These are phyloP conservation scores for Laetiporus sulphureus DNA, from an alignment of 1,284 basidiomycete genomes.

Conservation along the genomic window DNA sequence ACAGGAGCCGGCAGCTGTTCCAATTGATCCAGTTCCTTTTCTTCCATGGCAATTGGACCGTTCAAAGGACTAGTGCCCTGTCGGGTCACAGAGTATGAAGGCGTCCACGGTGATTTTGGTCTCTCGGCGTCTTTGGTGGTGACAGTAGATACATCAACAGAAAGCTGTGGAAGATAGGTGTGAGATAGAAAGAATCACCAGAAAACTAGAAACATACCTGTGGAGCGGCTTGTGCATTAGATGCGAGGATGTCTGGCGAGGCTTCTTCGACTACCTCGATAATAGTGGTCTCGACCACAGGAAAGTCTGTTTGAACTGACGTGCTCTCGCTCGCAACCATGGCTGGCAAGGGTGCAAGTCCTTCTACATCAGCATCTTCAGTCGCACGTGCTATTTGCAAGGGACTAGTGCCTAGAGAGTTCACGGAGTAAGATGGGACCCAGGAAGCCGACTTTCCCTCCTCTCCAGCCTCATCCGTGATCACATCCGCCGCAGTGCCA, in stretches of 20 bases:
- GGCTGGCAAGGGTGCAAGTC: conserved; percentile 11
- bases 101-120: conserved; percentile 10
- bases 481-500: no score
- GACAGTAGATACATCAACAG: no score
- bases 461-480: no score
- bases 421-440: conserved; percentile 23
- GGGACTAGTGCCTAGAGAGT: conserved; percentile 17
- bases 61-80: conserved; percentile 8
- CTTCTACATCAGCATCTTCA: conserved; percentile 16
- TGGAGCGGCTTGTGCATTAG: conserved; percentile 5
- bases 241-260: conserved; percentile 6
- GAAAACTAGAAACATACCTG: conserved; percentile 2
- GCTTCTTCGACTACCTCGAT: not conserved
- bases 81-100: conserved; percentile 8
- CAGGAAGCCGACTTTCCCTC: no score
- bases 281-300: conserved; percentile 2
- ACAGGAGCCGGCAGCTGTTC: conserved; percentile 4
- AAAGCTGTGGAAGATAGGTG: not conserved
- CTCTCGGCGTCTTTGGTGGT: conserved; percentile 9
- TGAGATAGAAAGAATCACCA: no score
- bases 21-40: conserved; percentile 9
- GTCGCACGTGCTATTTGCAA: conserved; percentile 15
- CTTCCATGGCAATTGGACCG: conserved; percentile 1
- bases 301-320: not conserved
- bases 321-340: conserved; percentile 2